These are phyloP conservation scores for Solanum hybrid DNA, from an alignment of 305 asterid genomes.

Conservation along the genomic window DNA sequence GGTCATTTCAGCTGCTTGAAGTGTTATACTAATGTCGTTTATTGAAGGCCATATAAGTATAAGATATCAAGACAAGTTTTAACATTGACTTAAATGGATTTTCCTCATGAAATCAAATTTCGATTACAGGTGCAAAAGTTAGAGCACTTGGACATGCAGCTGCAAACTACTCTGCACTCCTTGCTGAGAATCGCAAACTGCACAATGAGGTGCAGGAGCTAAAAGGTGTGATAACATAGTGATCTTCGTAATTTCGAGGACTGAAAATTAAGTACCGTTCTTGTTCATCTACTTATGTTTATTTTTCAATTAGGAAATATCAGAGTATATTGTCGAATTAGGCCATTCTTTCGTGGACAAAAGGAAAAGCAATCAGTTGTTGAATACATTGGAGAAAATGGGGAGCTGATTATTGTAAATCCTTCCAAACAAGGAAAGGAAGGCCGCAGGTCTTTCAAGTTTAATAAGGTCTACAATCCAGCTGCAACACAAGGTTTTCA, in stretches of 20 bases:
- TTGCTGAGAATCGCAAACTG: slow-evolving; percentile 72
- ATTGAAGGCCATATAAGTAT: background rate
- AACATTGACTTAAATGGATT: background rate
- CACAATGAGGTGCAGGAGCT: slow-evolving; percentile 88
- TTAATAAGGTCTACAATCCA: slow-evolving; percentile 68
- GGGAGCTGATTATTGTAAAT: slow-evolving; percentile 60
- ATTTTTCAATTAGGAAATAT: slow-evolving; percentile 56
- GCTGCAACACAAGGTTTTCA: slow-evolving; percentile 70
- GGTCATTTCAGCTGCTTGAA: slow-evolving; percentile 25
- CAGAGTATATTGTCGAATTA: slow-evolving; percentile 80
- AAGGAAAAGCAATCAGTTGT: slow-evolving; percentile 59
- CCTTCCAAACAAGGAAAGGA: slow-evolving; percentile 90
- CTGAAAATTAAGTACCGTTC: background rate
- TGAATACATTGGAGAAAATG: slow-evolving; percentile 72
- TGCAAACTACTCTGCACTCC: slow-evolving; percentile 43
- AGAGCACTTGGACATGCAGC: slow-evolving; percentile 53
- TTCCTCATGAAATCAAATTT: background rate
- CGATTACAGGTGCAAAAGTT: slow-evolving; percentile 43
- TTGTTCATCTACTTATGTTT: background rate
- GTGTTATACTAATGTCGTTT: background rate
- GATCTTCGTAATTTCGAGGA: background rate
- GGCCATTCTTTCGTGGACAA: slow-evolving; percentile 77
- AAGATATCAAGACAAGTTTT: background rate
- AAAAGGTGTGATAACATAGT: slow-evolving; percentile 45
- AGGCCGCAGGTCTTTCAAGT: slow-evolving; percentile 67